Evolutionary conservation across 495 filamentous ascomycete genomes (phyloP).

Genomic region (Hypomontagnella submonticulosa): DNA sequence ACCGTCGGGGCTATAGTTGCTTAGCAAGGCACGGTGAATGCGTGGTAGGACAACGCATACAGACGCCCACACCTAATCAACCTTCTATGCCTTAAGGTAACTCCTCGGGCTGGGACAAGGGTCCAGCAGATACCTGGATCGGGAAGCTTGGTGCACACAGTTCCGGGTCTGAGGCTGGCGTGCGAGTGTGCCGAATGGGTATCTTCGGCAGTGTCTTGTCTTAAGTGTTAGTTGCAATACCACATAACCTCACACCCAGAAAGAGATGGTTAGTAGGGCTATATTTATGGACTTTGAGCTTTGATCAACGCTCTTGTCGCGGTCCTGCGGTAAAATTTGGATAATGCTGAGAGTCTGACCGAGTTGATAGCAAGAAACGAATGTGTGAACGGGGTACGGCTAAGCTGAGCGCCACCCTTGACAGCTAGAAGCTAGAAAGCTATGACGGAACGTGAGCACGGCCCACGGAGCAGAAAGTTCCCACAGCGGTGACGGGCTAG

Average conservation of each 20-base stretch:
- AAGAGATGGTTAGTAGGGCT: constrained; percentile 25
- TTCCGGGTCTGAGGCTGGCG: constrained; percentile 21
- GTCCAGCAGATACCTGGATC: constrained; percentile 24
- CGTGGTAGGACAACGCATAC: constrained; percentile 36
- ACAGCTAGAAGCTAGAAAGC: constrained; percentile 33
- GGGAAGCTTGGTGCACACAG: constrained; percentile 28
- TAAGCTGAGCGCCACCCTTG: constrained; percentile 45
- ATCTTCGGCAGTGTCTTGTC: constrained; percentile 30
- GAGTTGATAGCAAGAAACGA: constrained; percentile 20
- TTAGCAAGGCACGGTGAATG: constrained; percentile 26
- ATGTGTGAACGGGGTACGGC: constrained; percentile 27
- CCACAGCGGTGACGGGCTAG: constrained; percentile 15
- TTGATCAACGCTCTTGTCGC: constrained; percentile 23
- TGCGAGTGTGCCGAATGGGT: constrained; percentile 22
- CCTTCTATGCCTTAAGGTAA: constrained; percentile 26
- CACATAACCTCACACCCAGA: constrained; percentile 8
- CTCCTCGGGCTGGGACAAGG: constrained; percentile 32
- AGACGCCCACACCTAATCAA: constrained; percentile 33
- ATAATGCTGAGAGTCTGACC: constrained; percentile 17
- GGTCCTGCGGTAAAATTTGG: constrained; percentile 16
- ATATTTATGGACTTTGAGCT: constrained; percentile 18
- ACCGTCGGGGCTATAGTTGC: constrained; percentile 28
- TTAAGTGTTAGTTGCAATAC: constrained; percentile 34
- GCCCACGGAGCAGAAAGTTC: constrained; percentile 30
- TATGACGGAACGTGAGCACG: constrained; percentile 40